Evolutionary conservation across 2,329 filamentous ascomycete species (phyloP), one percentile per base, ranked within the genome.

Genomic region (Juglanconis oblonga): DNA sequence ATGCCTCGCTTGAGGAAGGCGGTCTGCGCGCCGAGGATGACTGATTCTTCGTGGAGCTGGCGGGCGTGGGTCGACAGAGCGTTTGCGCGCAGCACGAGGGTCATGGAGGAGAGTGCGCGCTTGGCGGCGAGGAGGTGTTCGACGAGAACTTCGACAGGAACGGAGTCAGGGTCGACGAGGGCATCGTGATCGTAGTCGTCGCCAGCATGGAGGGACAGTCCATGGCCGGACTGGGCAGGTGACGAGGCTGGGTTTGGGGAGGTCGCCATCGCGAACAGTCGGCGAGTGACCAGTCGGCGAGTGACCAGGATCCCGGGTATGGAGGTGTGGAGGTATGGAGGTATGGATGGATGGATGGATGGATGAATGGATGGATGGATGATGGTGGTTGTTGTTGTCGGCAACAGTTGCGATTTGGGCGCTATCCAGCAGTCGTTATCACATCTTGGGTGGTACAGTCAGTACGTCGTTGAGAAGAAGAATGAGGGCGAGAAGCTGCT

Each of bases 121-220:
- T 97, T 97, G 8, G 94, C 90, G 35, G 89, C 88, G 45, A 97
- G 86, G 40, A 97, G 88, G 75, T 96, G 87, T 56, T 87, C 84
- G 58, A 97, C 90, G 48, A 98, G 86, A 31, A 86, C 87, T 67
- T 96, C 91, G 69, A 96, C 84, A 31, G 82, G 73, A 4, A 81
- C 72, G 33, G 74, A 67, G 47, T 70, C 68, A 48, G 73, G 73
- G 36, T 77, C 76, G 35, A 73, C 69, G 52, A 73, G 73, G 53
- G 74, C 69, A 59, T 67, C 68, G 45, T 59, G 51, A 52, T 61
- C 59, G 24, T 53, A 44, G 6, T 33, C 55, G 24, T 33, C 33
- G 32, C 35, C n/a, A 31, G 42, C 40, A 42, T 59, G 53, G 11
- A 55, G 33, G 48, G 50, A 47, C 29, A 52, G 44, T n/a, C 50